A percentile compares a stretch with the other conserved stretches of the same genome.
Evolutionary conservation across 2,329 filamentous ascomycete genomes (phyloP).

Genomic region (Diaporthe eres): DNA sequence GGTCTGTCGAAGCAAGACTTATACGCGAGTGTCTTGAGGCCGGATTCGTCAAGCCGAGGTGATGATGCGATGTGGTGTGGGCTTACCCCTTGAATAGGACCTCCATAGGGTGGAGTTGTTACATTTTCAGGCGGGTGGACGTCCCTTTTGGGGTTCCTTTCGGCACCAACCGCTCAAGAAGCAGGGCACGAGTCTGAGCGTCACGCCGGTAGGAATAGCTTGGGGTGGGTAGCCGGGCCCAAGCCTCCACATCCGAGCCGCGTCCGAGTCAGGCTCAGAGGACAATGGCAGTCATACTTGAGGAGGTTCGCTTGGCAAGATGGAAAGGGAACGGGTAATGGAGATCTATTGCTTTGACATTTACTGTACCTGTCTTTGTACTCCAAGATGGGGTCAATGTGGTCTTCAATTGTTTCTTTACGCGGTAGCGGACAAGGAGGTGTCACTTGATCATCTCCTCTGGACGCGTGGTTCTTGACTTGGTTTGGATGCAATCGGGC

Average conservation of each 20-base stretch:
- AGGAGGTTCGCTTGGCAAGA: not conserved
- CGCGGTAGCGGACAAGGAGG: not conserved
- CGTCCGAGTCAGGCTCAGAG: slow-evolving; percentile 1
- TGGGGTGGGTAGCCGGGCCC: not conserved
- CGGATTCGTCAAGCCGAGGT: not conserved
- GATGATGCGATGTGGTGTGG: slow-evolving; percentile 1
- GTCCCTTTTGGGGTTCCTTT: not conserved
- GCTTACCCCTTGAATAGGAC: not conserved
- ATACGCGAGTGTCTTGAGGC: not conserved
- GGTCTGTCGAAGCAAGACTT: not conserved
- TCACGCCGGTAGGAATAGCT: not conserved
- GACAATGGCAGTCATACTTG: slow-evolving; percentile 4
- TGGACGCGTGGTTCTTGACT: not conserved
- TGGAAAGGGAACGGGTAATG: slow-evolving; percentile 4
- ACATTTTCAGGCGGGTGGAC: not conserved
- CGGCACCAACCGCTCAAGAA: not conserved
- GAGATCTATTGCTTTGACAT: not conserved
- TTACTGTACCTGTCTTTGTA: not conserved
- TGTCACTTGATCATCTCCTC: not conserved
- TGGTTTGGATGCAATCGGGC: not conserved
- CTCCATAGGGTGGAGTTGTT: not conserved
- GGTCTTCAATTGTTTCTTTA: no score
- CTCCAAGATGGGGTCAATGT: not conserved
- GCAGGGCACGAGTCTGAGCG: not conserved
- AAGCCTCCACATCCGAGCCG: not conserved